Evolutionary conservation across 495 filamentous ascomycete species (phyloP), one percentile per base, ranked within the genome.

Genomic region (Aspergillus saccharolyticus): DNA sequence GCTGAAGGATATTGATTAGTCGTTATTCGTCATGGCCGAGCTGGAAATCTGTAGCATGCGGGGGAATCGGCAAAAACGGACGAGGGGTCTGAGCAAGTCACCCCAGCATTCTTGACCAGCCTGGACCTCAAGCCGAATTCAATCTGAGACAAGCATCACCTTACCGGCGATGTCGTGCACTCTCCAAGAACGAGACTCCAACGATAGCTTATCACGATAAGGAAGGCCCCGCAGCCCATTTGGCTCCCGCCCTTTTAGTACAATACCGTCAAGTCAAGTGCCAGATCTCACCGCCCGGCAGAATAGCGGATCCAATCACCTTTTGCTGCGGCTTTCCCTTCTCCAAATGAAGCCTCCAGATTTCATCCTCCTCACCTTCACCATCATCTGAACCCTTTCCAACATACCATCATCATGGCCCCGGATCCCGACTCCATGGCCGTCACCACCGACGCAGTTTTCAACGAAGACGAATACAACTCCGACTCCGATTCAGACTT

Each of bases 401-500:
- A 49, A 48, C 16, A 44, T 21, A 25, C 25, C 3, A 1, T 3
- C 39, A 63, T 60, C 14, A 76, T 76, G 72, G 54, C 72, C n/a
- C 53, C 57, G 43, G 62, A 76, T 30, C 51, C 59, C 42, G 18
- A 39, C 7, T 2, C 12, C 33, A 39, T 54, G 21, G 22, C 55
- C 18, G 21, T 54, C 42, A 56, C 55, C 22, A 51, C 59, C 5
- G 70, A 76, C 16, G 44, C 68, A 6, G 60, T 63, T 12, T 42
- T 63, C 16, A 75, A 78, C 39, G 82, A 85, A 28, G 83, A 87
- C 22, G 74, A 80, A 20, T 91, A 90, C 60, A 78, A 83, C 53
- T 90, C 87, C 21, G 81, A 81, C 17, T 86, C 90, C 63, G 88
- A 91, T 64, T 84, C 83, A 48, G 88, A 91, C 64, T 90, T 90